Evolutionary conservation across 495 filamentous ascomycete species (phyloP).

Genomic region (Aspergillus taichungensis): DNA sequence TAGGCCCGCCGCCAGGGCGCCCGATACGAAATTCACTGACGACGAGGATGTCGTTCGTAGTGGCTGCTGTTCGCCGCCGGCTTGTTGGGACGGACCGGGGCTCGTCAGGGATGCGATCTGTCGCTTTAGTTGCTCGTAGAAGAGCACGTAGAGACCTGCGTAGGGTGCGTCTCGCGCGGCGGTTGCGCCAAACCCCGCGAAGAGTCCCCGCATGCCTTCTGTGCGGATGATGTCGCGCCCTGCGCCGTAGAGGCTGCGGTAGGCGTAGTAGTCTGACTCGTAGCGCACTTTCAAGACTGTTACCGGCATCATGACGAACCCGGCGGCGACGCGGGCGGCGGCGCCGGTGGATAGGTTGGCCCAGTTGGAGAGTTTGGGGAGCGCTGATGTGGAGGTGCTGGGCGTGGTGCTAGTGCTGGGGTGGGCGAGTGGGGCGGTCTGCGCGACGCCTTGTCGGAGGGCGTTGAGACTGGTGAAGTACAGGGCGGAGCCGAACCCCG

Average conservation of each 20-base stretch:
- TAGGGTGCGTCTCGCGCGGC: slow-evolving; percentile 91
- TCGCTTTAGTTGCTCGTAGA: slow-evolving; percentile 86
- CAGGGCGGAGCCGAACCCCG: slow-evolving; percentile 83
- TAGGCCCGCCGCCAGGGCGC: slow-evolving; percentile 66
- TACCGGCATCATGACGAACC: slow-evolving; percentile 90
- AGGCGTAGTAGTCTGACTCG: slow-evolving; percentile 76
- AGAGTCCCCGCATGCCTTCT: slow-evolving; percentile 79
- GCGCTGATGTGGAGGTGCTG: slow-evolving; percentile 53
- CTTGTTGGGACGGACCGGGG: background rate
- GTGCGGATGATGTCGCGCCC: slow-evolving; percentile 61
- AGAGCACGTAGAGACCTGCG: slow-evolving; percentile 86
- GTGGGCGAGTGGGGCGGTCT: slow-evolving; percentile 18
- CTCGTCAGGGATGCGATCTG: slow-evolving; percentile 38
- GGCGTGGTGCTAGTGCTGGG: slow-evolving; percentile 7
- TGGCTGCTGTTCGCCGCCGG: slow-evolving; percentile 1
- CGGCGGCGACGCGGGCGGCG: slow-evolving; percentile 71
- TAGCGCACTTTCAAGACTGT: slow-evolving; percentile 97
- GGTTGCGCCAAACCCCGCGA: slow-evolving; percentile 88
- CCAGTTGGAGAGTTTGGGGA: slow-evolving; percentile 76
- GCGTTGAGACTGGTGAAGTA: slow-evolving; percentile 89
- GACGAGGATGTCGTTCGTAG: slow-evolving; percentile 40
- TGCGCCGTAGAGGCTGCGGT: slow-evolving; percentile 67
- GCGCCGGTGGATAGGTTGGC: slow-evolving; percentile 83
- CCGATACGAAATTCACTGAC: slow-evolving; percentile 76
- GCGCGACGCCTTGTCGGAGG: slow-evolving; percentile 62